phyloP scores from a whole-genome alignment of 805 yeast species.

The Kluyveromyces nonfermentans region DNA sequence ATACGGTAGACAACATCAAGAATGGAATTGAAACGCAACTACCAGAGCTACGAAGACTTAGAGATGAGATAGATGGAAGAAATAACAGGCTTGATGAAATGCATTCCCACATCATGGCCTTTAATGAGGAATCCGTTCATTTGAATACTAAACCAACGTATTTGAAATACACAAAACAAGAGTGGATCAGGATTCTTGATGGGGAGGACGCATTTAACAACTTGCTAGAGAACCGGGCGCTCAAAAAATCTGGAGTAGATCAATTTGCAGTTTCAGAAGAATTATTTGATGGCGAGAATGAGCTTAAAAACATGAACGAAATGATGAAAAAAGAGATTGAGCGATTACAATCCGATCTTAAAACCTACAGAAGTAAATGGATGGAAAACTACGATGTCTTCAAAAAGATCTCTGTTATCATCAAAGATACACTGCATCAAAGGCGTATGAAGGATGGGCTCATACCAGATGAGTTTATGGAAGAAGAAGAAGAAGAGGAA shows the following conservation, averaged over 20 bases:
- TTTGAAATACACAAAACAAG: constrained; percentile 15
- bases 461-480: constrained; percentile 4
- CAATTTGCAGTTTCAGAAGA: constrained; percentile 19
- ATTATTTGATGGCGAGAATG: constrained; percentile 21
- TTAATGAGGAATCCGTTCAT: constrained; percentile 19
- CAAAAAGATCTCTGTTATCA: constrained; percentile 16
- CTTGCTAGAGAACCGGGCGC: constrained; percentile 14
- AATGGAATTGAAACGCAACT: constrained; percentile 7
- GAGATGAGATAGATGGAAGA: constrained; percentile 11
- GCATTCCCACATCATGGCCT: constrained; percentile 16
- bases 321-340: constrained; percentile 19
- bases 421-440: constrained; percentile 19
- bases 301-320: constrained; percentile 16
- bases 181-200: constrained; percentile 21
- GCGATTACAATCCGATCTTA: constrained; percentile 15
- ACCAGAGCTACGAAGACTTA: constrained; percentile 11
- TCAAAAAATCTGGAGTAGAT: constrained; percentile 10
- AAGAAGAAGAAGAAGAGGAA: constrained; percentile 6
- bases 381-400: constrained; percentile 24
- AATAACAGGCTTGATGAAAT: constrained; percentile 17
- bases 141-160: constrained; percentile 17
- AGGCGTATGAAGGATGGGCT: constrained; percentile 11
- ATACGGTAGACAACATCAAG: constrained; percentile 9
- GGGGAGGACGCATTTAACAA: constrained; percentile 16
- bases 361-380: constrained; percentile 22